A percentile compares a stretch with the other conserved stretches of the same genome.
Conservation (phyloP, 257 asterid species). For the Ajuga chamaepitys region DNA sequence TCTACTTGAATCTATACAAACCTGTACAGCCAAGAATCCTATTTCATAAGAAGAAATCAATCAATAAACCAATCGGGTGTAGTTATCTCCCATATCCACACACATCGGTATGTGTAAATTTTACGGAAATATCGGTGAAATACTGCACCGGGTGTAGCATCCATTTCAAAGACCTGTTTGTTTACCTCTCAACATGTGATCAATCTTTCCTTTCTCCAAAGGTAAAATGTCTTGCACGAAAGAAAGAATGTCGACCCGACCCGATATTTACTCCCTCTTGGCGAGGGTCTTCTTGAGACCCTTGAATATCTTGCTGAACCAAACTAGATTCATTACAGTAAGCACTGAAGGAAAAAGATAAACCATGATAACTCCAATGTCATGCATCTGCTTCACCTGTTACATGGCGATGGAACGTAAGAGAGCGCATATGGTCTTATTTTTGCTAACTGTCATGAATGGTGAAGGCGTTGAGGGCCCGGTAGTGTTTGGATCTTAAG, state of each 20-base stretch:
- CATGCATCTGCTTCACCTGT: conserved; percentile 56
- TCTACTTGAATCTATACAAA: neutral
- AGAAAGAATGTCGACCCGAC: neutral
- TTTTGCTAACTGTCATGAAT: no score
- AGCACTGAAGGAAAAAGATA: conserved; percentile 33
- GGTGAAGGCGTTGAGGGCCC: no score
- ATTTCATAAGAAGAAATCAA: neutral
- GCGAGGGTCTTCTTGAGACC: conserved; percentile 59
- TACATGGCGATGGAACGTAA: neutral
- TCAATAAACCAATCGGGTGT: no score
- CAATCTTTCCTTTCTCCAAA: neutral
- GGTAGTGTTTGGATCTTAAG: no score
- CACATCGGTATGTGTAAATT: no score
- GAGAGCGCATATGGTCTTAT: no score
- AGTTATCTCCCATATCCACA: no score
- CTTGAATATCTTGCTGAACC: conserved; percentile 67
- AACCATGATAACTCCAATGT: conserved; percentile 32
- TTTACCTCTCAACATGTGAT: no score
- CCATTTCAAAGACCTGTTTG: no score
- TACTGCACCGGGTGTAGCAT: no score
- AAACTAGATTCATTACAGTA: conserved; percentile 48
- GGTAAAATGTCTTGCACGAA: neutral
- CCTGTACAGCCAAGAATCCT: neutral
- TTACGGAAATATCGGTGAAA: no score
- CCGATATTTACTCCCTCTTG: conserved; percentile 35